Evolutionary conservation across 2,329 filamentous ascomycete genomes (phyloP).

Genomic region (Pseudogymnoascus destructans): DNA sequence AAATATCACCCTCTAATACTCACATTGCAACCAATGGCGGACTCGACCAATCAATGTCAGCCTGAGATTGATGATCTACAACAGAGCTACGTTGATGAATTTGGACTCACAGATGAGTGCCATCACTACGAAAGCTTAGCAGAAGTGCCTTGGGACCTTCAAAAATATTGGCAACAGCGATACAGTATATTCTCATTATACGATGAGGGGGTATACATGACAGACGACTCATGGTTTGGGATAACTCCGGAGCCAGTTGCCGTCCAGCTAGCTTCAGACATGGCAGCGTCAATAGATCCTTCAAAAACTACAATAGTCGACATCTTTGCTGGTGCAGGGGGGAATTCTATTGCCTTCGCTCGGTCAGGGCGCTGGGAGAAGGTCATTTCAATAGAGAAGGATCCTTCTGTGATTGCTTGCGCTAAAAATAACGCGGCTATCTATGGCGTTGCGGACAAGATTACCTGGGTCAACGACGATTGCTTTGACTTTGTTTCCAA

Average conservation of each 20-base stretch:
- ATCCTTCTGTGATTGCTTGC: conserved; percentile 68
- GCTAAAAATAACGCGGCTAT: conserved; percentile 83
- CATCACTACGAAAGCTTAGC: conserved; percentile 59
- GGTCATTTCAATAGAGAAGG: conserved; percentile 80
- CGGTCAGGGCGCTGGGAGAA: conserved; percentile 64
- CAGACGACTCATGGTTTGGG: conserved; percentile 90
- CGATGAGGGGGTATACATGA: conserved; percentile 79
- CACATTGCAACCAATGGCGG: background rate
- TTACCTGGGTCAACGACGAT: conserved; percentile 79
- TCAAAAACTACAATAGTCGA: conserved; percentile 50
- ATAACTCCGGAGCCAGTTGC: conserved; percentile 91
- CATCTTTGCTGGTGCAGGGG: conserved; percentile 81
- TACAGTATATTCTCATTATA: conserved; percentile 80
- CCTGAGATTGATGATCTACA: background rate
- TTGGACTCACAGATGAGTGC: conserved; percentile 44
- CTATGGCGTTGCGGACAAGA: conserved; percentile 65
- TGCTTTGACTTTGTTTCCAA: conserved; percentile 47
- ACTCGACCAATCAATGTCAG: conserved; percentile 6
- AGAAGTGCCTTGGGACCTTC: conserved; percentile 70
- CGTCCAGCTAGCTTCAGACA: conserved; percentile 39
- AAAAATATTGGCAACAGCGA: conserved; percentile 91
- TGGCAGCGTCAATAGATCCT: conserved; percentile 26
- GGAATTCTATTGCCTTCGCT: conserved; percentile 92
- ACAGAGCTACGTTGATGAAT: background rate
- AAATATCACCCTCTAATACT: background rate